Evolutionary conservation across 2,329 filamentous ascomycete genomes (phyloP).

Genomic region (Diaporthe vaccinii): DNA sequence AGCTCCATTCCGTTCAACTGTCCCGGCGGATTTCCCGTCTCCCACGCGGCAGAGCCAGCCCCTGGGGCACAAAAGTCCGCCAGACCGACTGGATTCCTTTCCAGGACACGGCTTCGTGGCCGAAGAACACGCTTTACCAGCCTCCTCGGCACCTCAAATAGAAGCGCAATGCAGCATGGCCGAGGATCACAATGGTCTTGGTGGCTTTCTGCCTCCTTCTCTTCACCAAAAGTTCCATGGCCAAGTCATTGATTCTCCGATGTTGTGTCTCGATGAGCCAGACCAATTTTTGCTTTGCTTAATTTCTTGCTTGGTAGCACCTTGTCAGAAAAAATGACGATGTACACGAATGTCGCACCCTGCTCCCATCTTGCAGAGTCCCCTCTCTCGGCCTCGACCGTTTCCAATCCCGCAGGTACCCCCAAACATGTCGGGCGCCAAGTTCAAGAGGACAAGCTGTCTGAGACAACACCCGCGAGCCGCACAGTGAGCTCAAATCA

Average conservation of each 20-base stretch:
- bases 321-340: background rate
- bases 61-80: slow-evolving; percentile 1
- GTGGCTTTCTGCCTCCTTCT: background rate
- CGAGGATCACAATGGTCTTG: background rate
- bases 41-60: slow-evolving; percentile 1
- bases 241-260: background rate
- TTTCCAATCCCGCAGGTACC: background rate
- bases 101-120: background rate
- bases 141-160: slow-evolving; percentile 16
- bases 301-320: background rate
- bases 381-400: background rate
- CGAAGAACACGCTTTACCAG: background rate
- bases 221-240: background rate
- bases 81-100: background rate
- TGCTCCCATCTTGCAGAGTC: no score
- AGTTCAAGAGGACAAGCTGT: background rate
- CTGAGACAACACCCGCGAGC: background rate
- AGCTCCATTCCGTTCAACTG: slow-evolving; percentile 3
- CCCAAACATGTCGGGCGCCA: background rate
- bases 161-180: background rate
- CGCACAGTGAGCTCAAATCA: background rate
- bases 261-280: background rate
- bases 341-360: background rate
- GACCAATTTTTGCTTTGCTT: background rate
- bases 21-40: slow-evolving; percentile 6